Conservation (phyloP, 352 stramenopile species). For the Halophytophthora batemanensis region DNA sequence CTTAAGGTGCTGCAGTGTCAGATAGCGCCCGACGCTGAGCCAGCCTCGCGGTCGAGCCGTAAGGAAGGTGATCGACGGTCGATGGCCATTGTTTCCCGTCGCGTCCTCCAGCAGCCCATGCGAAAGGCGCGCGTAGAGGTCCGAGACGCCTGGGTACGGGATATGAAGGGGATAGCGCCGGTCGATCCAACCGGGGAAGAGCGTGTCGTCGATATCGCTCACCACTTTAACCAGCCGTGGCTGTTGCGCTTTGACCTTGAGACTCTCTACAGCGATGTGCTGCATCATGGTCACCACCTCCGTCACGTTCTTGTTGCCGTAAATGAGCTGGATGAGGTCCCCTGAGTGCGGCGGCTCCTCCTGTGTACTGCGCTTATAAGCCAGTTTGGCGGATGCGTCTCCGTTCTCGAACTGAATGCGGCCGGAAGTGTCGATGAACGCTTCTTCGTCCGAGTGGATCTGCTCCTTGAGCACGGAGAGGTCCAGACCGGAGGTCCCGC, state of each 20-base stretch:
- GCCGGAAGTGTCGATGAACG: constrained; percentile 33
- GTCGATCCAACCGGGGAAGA: constrained; percentile 78
- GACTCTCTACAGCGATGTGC: constrained; percentile 74
- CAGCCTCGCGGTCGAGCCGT: constrained; percentile 76
- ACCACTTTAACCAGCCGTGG: constrained; percentile 79
- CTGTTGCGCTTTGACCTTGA: constrained; percentile 57
- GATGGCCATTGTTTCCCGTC: constrained; percentile 24
- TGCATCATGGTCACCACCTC: constrained; percentile 82
- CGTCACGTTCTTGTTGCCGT: constrained; percentile 72
- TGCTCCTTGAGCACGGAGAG: constrained; percentile 79
- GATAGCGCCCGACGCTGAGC: constrained; percentile 73
- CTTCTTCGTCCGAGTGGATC: constrained; percentile 65
- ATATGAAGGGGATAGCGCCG: constrained; percentile 72
- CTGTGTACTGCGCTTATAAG: constrained; percentile 3
- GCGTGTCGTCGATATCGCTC: constrained; percentile 86
- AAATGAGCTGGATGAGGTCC: constrained; percentile 77
- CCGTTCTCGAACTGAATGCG: constrained; percentile 23
- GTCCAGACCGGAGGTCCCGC: constrained; percentile 61
- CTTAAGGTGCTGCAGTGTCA: constrained; percentile 77
- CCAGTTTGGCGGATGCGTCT: constrained; percentile 9
- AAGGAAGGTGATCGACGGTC: constrained; percentile 76
- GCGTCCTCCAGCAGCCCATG: constrained; percentile 35
- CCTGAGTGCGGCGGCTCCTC: constrained; percentile 60
- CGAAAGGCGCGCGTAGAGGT: constrained; percentile 68
- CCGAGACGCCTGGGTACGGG: constrained; percentile 73